Percentiles rank a stretch among this genome's conserved stretches.
These are phyloP conservation scores for Pleurotus ostreatus DNA, from an alignment of 768 basidiomycete genomes.

Conservation along the genomic window DNA sequence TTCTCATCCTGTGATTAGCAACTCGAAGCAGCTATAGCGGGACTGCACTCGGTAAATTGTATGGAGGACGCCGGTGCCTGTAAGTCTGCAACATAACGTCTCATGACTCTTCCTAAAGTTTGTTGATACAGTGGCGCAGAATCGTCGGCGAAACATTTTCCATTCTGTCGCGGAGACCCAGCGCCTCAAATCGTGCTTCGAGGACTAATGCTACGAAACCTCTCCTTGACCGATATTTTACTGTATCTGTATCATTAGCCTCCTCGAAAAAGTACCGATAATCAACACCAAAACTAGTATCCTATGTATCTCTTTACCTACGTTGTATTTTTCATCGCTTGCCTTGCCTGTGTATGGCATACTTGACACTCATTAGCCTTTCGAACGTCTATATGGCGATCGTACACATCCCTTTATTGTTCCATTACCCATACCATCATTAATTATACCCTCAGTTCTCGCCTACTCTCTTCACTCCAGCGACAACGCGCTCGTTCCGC, in stretches of 20 bases:
- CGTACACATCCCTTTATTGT: slow-evolving; percentile 10
- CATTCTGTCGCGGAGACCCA: slow-evolving; percentile 2
- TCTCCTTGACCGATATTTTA: not conserved
- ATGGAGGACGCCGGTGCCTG: not conserved
- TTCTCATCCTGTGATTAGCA: not conserved
- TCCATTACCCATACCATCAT: not conserved
- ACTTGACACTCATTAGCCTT: slow-evolving; percentile 2
- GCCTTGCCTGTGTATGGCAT: not conserved
- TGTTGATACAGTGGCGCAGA: not conserved
- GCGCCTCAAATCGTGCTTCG: slow-evolving; percentile 2
- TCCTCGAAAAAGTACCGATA: not conserved
- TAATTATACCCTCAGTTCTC: slow-evolving; percentile 26
- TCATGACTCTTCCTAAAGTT: not conserved
- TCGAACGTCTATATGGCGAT: not conserved
- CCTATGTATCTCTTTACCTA: not conserved
- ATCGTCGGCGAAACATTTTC: slow-evolving; percentile 2
- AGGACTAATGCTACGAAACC: not conserved
- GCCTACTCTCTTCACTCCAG: slow-evolving; percentile 58
- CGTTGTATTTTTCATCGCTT: not conserved
- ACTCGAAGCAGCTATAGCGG: slow-evolving; percentile 5
- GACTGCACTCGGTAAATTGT: not conserved
- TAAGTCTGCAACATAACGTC: not conserved
- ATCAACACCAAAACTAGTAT: not conserved
- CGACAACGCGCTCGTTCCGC: slow-evolving; percentile 71
- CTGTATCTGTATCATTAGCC: not conserved